A percentile compares a stretch with the other conserved stretches of the same genome.
These are phyloP conservation scores for Linderniella brevidens DNA, from an alignment of 257 asterid genomes.

Conservation along the genomic window DNA sequence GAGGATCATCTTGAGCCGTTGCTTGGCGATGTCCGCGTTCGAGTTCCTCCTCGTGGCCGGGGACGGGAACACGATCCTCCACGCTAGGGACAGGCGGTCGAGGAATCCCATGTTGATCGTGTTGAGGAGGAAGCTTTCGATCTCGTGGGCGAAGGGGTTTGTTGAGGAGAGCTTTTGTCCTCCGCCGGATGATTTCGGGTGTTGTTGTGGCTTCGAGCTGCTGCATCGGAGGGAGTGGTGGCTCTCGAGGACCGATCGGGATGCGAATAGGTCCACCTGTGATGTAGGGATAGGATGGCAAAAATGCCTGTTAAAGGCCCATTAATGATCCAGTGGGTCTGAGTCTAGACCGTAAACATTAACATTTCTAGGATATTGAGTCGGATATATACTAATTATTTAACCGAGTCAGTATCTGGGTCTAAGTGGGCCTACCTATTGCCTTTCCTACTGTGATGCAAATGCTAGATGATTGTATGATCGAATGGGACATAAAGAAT, in stretches of 20 bases:
- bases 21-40: constrained; percentile 78
- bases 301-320: no score
- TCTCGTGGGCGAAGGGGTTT: constrained; percentile 44
- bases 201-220: constrained; percentile 22
- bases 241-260: constrained; percentile 17
- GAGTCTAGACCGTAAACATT: no score
- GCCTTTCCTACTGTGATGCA: no score
- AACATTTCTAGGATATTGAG: no score
- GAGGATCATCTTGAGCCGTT: constrained; percentile 63
- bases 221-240: constrained; percentile 22
- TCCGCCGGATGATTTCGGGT: constrained; percentile 34
- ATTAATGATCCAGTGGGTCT: no score
- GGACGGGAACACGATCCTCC: constrained; percentile 88
- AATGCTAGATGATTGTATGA: no score
- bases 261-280: constrained; percentile 1
- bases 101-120: constrained; percentile 62
- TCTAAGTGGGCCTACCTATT: no score
- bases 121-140: constrained; percentile 58
- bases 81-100: constrained; percentile 78
- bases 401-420: no score
- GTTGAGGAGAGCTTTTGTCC: constrained; percentile 38
- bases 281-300: no score
- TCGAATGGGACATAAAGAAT: no score
- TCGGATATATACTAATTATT: no score
- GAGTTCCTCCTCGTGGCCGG: constrained; percentile 41